A percentile compares a stretch with the other conserved stretches of the same genome.
Evolutionary conservation across 2,329 filamentous ascomycete species (phyloP).

Genomic region (Zopfia rhizophila): DNA sequence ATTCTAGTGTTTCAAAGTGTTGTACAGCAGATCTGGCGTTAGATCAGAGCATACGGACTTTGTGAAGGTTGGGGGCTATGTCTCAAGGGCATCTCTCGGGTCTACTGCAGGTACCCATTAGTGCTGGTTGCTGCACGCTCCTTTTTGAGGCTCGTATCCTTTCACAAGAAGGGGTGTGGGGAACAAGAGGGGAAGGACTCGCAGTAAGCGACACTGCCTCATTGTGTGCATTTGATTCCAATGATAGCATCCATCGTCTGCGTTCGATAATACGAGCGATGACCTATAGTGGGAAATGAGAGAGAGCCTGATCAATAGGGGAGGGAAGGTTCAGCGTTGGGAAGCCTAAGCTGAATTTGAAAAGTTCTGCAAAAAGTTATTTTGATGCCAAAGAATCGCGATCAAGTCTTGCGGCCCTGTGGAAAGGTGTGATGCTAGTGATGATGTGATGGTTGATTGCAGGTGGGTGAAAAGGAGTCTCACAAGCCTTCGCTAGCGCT

Average conservation of each 20-base stretch:
- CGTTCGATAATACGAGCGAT: conserved; percentile 11
- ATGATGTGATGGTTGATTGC: background rate
- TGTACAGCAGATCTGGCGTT: conserved; percentile 3
- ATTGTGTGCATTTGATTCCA: conserved; percentile 4
- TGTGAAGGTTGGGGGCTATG: conserved; percentile 7
- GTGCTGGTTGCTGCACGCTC: conserved; percentile 1
- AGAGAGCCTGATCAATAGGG: conserved; percentile 2
- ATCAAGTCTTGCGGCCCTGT: too few relatives aligned
- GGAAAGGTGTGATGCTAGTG: too few relatives aligned
- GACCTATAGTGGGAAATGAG: conserved; percentile 14
- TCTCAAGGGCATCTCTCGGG: conserved; percentile 4
- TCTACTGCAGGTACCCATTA: conserved; percentile 14
- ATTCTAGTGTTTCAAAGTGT: conserved; percentile 11
- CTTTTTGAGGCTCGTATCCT: background rate
- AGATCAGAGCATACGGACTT: background rate
- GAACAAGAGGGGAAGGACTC: conserved; percentile 2
- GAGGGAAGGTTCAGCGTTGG: too few relatives aligned
- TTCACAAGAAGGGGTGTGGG: conserved; percentile 1
- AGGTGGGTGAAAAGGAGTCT: background rate
- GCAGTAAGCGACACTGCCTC: conserved; percentile 18
- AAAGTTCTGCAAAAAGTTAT: too few relatives aligned
- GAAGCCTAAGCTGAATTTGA: too few relatives aligned
- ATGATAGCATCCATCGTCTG: conserved; percentile 7
- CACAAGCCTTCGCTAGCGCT: too few relatives aligned
- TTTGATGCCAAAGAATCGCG: too few relatives aligned